Base-by-base conservation (phyloP, 371 early-diverging fungal genomes). In the Saksenaea vasiformis region DNA sequence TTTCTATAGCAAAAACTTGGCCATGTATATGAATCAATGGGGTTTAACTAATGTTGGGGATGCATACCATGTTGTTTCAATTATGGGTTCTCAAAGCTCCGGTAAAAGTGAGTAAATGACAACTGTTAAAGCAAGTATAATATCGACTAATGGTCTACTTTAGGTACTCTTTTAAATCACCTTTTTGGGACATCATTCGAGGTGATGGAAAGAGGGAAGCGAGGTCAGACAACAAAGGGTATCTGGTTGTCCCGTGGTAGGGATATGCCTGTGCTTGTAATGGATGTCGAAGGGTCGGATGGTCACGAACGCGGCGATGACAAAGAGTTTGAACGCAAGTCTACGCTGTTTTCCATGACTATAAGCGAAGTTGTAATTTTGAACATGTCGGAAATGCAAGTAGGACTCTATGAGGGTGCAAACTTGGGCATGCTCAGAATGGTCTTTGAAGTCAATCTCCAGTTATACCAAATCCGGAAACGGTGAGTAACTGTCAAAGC, bases 261-360 rank as follows among this genome's bases (percentile, higher is more conserved):
- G 56, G 86, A 87, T 26, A 90, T 88, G 90, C 87, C 88, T 66
- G 86, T 95, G 15, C 82, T 99, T 28, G 92, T 99, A 54, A 87
- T 98, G 88, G 99, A 99, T 77, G 99, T 99, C 4, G 99, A 99
- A 72, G 99, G 99, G 47, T 96, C 97, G 2, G 99, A 99, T 72
- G 98, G 99, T 44, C 90, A 98, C 51, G 99, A 98, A 72, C 91
- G 96, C 51, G 98, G 98, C 58, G 99, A 99, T 77, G 94, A 99
- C 70, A 97, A 97, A 87, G 98, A 99, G 65, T 98, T 98, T 82
- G 99, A 99, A 76, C 89, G 99, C 57, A 97, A 96, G 80, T 94
- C 93, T 58, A 96, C 98, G 17, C 83, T 99, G 56, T 99, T 99
- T 73, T 95, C 98, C 22, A 84, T 99, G 70, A 96, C 99, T 1